phyloP scores from a whole-genome alignment of 2,329 filamentous ascomycete genomes.

The Magnaporthiopsis poae region DNA sequence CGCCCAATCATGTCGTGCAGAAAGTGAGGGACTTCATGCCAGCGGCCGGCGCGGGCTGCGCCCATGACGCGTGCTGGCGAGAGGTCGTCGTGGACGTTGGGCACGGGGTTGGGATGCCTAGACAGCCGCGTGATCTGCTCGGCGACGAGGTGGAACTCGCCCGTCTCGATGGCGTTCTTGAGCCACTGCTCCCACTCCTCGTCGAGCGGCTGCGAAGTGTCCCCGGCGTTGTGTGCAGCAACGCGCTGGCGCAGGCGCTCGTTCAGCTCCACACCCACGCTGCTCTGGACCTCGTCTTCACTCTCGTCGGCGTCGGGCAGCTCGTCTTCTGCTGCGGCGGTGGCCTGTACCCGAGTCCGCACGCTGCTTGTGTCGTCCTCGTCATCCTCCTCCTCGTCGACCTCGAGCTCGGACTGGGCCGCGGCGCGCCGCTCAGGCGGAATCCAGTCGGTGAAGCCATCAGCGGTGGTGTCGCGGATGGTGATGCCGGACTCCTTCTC shows the following conservation, averaged over 20 bases:
- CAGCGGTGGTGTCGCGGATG: slow-evolving; percentile 62
- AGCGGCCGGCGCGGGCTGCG: slow-evolving; percentile 46
- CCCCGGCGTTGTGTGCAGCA: slow-evolving; percentile 52
- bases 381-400: slow-evolving; percentile 26
- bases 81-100: slow-evolving; percentile 21
- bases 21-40: slow-evolving; percentile 48
- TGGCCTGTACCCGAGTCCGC: slow-evolving; percentile 1
- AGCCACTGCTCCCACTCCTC: slow-evolving; percentile 68
- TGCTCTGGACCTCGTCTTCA: slow-evolving; percentile 41
- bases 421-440: slow-evolving; percentile 31
- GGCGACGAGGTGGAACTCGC: slow-evolving; percentile 40
- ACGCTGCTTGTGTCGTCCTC: slow-evolving; percentile 38
- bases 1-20: slow-evolving; percentile 43
- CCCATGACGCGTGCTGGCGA: slow-evolving; percentile 43
- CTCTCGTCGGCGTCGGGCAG: slow-evolving; percentile 38
- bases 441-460: slow-evolving; percentile 56
- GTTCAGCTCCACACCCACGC: slow-evolving; percentile 53
- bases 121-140: slow-evolving; percentile 30
- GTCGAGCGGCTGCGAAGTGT: slow-evolving; percentile 49
- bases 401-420: slow-evolving; percentile 18
- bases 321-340: not conserved
- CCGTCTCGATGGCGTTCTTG: slow-evolving; percentile 58
- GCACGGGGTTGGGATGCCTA: slow-evolving; percentile 21
- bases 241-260: slow-evolving; percentile 55
- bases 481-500: slow-evolving; percentile 62